A percentile compares a stretch with the other conserved stretches of the same genome.
phyloP scores from a whole-genome alignment of 2,329 filamentous ascomycete species.

The Pseudogymnoascus sp. region DNA sequence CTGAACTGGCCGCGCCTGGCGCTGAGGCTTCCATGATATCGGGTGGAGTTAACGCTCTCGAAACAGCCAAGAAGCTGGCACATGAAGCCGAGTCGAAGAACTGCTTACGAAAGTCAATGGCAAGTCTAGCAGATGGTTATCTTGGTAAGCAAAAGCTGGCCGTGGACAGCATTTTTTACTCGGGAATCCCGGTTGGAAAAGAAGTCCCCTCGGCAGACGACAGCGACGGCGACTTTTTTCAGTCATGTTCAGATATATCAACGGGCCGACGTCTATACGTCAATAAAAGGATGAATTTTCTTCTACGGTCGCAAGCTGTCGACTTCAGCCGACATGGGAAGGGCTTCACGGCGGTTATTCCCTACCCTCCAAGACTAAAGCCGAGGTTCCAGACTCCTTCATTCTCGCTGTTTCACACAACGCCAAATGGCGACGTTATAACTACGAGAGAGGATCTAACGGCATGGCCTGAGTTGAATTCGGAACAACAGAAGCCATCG shows the following conservation, averaged over 20 bases:
- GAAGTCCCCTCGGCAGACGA: slow-evolving; percentile 22
- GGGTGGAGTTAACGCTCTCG: neutral
- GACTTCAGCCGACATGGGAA: slow-evolving; percentile 16
- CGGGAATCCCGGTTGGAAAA: slow-evolving; percentile 21
- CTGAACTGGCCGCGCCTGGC: neutral
- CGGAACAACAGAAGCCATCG: slow-evolving; percentile 9
- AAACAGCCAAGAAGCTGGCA: neutral
- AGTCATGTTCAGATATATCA: slow-evolving; percentile 26
- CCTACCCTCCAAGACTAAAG: slow-evolving; percentile 22
- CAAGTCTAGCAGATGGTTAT: slow-evolving; percentile 24
- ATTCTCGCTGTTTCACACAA: slow-evolving; percentile 25
- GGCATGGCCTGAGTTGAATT: slow-evolving; percentile 25
- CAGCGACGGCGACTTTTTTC: slow-evolving; percentile 20
- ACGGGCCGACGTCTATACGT: slow-evolving; percentile 39
- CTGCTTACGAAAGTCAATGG: neutral
- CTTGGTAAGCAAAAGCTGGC: slow-evolving; percentile 31
- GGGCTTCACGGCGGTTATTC: slow-evolving; percentile 18
- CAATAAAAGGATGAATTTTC: slow-evolving; percentile 33
- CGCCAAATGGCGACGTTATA: slow-evolving; percentile 14
- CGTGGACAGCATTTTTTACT: slow-evolving; percentile 36
- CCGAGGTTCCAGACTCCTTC: slow-evolving; percentile 23
- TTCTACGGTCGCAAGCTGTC: slow-evolving; percentile 26
- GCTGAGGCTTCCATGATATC: neutral
- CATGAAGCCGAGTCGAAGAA: slow-evolving; percentile 8
- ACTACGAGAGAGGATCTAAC: slow-evolving; percentile 22